A percentile compares a stretch with the other conserved stretches of the same genome.
Conservation (phyloP, 2,329 filamentous ascomycete species). For the Fusarium hostae region DNA sequence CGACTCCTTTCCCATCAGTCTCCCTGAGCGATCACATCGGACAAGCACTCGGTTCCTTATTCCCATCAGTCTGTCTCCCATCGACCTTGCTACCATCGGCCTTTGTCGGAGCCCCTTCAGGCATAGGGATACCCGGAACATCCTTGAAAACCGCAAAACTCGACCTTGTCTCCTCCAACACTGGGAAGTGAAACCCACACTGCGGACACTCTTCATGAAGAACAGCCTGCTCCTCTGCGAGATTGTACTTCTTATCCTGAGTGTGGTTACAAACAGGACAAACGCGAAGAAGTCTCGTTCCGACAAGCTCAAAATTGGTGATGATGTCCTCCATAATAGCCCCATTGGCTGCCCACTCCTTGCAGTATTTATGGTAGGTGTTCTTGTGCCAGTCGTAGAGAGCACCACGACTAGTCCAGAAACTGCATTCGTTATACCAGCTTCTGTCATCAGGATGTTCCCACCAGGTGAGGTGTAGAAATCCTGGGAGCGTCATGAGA, state of each 20-base stretch:
- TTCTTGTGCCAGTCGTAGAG: conserved; percentile 33
- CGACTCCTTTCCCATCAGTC: background rate
- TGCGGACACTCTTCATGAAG: conserved; percentile 25
- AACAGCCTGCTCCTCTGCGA: conserved; percentile 32
- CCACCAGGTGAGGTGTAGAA: conserved; percentile 27
- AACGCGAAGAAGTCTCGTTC: conserved; percentile 20
- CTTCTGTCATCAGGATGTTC: conserved; percentile 18
- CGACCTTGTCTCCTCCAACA: conserved; percentile 26
- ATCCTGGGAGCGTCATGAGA: conserved; percentile 18
- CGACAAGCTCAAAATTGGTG: conserved; percentile 35
- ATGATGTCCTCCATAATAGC: conserved; percentile 38
- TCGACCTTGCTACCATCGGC: background rate
- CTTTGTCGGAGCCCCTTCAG: background rate
- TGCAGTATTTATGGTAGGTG: conserved; percentile 33
- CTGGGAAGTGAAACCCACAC: conserved; percentile 33
- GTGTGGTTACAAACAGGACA: conserved; percentile 29
- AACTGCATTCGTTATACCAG: conserved; percentile 34
- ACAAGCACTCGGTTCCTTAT: background rate
- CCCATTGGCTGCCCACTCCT: conserved; percentile 24
- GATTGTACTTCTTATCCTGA: conserved; percentile 32
- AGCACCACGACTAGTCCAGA: conserved; percentile 28
- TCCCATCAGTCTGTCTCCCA: background rate
- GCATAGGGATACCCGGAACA: background rate
- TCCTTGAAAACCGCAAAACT: conserved; percentile 31
- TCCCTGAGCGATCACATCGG: background rate